Base-by-base conservation (phyloP, 768 basidiomycete genomes). In the Rhizopogon salebrosus region DNA sequence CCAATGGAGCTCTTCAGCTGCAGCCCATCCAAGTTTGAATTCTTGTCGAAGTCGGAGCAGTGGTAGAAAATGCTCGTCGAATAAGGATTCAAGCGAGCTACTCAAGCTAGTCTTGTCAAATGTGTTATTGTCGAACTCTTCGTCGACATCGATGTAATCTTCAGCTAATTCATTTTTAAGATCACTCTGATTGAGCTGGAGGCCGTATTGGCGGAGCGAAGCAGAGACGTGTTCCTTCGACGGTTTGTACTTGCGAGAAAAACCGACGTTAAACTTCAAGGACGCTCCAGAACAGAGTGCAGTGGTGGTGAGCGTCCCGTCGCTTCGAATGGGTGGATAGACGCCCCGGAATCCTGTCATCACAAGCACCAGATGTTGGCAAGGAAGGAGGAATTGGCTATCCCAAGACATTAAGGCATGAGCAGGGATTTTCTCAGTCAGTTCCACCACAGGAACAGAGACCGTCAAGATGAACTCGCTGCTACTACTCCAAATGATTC, bases 391-490 rank as follows among this genome's bases (percentile, higher is more conserved):
- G 5, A 89, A 75, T 8, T 77, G 77, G 13, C 79, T 73, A 60
- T 89, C 87, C 87, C 87, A 89, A 22, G 86, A 85, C 66, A 86
- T 79, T 29, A 89, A 70, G 9, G 85, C 85, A 35, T 81, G 80
- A 3, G 84, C 75, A 10, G 84, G 76, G 22, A 87, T 80, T 46
- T 71, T 73, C 11, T 74, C 59, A 13, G 80, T 72, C 10, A 85
- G 72, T 9, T 58, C 68, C 53, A 83, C 69, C 37, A 80, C 74
- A 10, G 83, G 80, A n/a, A 82, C 53, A 2, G 83, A 83, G 6
- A 85, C 70, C 2, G 81, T 79, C 11, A 85, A 63, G 13, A 74
- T 73, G 54, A 82, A 78, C 55, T 80, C 80, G 56, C 79, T 72
- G 31, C 70, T 70, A 14, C 73, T 74, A 27, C 78, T 72, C 42